A percentile compares a stretch with the other conserved stretches of the same genome.
phyloP scores from a whole-genome alignment of 2,329 filamentous ascomycete genomes.

The Penicillium sumatraense region DNA sequence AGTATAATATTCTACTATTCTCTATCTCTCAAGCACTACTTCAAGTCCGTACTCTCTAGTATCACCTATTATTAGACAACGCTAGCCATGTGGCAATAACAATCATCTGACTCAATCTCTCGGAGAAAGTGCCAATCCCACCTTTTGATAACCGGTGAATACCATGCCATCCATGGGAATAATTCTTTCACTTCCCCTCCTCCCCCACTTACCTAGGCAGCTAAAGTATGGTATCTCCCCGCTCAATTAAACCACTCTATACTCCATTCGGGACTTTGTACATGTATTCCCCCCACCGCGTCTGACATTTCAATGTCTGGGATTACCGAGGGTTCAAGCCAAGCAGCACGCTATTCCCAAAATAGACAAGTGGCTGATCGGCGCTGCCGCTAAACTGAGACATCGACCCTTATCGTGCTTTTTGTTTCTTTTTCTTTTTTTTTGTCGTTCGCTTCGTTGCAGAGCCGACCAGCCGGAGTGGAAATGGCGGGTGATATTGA shows the following conservation, averaged over 20 bases:
- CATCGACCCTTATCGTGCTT: slow-evolving; percentile 16
- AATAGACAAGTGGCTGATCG: slow-evolving; percentile 15
- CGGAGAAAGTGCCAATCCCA: not conserved
- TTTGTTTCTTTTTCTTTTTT: not conserved
- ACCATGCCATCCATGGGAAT: not conserved
- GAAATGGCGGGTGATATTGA: slow-evolving; percentile 10
- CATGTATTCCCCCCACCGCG: not conserved
- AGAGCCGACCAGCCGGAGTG: slow-evolving; percentile 10
- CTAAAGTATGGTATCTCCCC: too few relatives aligned
- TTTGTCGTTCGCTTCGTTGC: slow-evolving; percentile 8
- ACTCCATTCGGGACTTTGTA: not conserved
- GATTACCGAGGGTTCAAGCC: slow-evolving; percentile 8
- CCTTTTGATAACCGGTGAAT: not conserved
- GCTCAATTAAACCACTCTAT: not conserved
- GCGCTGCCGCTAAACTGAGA: slow-evolving; percentile 21
- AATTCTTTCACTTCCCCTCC: not conserved
- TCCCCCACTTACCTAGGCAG: not conserved
- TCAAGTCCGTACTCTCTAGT: not conserved
- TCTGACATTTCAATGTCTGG: not conserved
- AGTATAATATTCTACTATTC: too few relatives aligned
- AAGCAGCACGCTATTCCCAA: slow-evolving; percentile 15
- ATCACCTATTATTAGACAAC: not conserved
- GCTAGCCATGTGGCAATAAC: not conserved
- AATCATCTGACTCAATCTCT: not conserved
- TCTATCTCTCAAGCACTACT: too few relatives aligned